A percentile compares a stretch with the other conserved stretches of the same genome.
Evolutionary conservation across 805 yeast species (phyloP).

Genomic region (Cyberlindnera lachancei): DNA sequence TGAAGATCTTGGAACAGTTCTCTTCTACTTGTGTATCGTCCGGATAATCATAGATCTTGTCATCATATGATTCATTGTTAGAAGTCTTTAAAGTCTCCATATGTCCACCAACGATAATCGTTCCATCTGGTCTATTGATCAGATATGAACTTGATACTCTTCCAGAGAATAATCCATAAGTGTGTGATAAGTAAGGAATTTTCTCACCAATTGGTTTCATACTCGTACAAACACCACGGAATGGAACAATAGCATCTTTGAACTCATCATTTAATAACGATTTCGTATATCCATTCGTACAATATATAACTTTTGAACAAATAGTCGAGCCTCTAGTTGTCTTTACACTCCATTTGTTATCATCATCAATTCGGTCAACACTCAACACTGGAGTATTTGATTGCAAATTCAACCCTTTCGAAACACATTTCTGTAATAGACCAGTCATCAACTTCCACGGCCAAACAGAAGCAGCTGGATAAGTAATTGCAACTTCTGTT

Average conservation of each 20-base stretch:
- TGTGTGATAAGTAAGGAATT: conserved; percentile 29
- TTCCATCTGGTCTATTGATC: conserved; percentile 33
- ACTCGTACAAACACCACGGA: conserved; percentile 27
- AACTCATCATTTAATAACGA: conserved; percentile 25
- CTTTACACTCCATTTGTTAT: conserved; percentile 27
- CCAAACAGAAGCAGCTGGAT: conserved; percentile 38
- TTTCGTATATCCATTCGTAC: conserved; percentile 30
- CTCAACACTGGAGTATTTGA: conserved; percentile 33
- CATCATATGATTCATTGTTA: conserved; percentile 9
- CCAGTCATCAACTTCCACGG: conserved; percentile 34
- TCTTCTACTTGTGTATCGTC: conserved; percentile 29
- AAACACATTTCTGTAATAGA: conserved; percentile 25
- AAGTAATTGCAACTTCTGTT: conserved; percentile 68
- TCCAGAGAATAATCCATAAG: conserved; percentile 25
- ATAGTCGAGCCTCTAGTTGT: conserved; percentile 25
- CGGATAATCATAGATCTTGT: conserved; percentile 23
- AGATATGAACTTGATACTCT: conserved; percentile 26
- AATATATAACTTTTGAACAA: conserved; percentile 27
- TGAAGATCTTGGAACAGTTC: conserved; percentile 18
- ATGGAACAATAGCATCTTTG: conserved; percentile 26
- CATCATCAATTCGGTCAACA: conserved; percentile 16
- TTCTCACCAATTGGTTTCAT: conserved; percentile 20
- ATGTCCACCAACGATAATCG: conserved; percentile 30
- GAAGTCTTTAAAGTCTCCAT: conserved; percentile 6
- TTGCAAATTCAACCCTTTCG: conserved; percentile 32